Percentiles rank a stretch among this genome's conserved stretches.
Conservation (phyloP, 1,139 yeast species). For the Yamadazyma mexicana region DNA sequence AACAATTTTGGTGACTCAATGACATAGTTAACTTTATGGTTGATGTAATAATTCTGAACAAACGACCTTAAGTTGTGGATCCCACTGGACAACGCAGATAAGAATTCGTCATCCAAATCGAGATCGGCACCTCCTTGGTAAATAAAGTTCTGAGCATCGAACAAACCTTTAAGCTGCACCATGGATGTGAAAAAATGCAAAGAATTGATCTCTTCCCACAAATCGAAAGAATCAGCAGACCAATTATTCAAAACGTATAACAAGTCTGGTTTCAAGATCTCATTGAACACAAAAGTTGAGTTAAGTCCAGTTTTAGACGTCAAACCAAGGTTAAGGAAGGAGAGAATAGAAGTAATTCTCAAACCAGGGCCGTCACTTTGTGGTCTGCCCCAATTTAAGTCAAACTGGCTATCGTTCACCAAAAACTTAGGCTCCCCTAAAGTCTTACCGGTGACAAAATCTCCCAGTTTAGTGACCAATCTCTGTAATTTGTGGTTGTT, state of each 20-base stretch:
- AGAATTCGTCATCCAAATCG: conserved; percentile 27
- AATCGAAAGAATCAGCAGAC: conserved; percentile 69
- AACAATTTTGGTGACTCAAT: conserved; percentile 66
- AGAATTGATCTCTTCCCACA: conserved; percentile 89
- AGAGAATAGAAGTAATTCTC: conserved; percentile 63
- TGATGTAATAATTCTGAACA: conserved; percentile 38
- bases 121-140: conserved; percentile 19
- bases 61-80: conserved; percentile 37
- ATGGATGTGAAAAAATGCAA: conserved; percentile 77
- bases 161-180: conserved; percentile 70
- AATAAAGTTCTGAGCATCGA: conserved; percentile 55
- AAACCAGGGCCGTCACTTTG: conserved; percentile 95
- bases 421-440: conserved; percentile 90
- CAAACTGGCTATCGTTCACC: conserved; percentile 63
- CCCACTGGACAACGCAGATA: conserved; percentile 20
- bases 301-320: conserved; percentile 15
- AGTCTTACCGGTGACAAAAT: conserved; percentile 36
- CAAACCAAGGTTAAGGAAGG: conserved; percentile 39
- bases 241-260: conserved; percentile 64
- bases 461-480: conserved; percentile 66
- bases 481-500: conserved; percentile 64
- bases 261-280: conserved; percentile 70
- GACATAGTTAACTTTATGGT: conserved; percentile 49
- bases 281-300: conserved; percentile 40
- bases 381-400: conserved; percentile 86